Evolutionary conservation across 441 rosid species (phyloP), one percentile per base, ranked within the genome.

Genomic region (Croton setiger): DNA sequence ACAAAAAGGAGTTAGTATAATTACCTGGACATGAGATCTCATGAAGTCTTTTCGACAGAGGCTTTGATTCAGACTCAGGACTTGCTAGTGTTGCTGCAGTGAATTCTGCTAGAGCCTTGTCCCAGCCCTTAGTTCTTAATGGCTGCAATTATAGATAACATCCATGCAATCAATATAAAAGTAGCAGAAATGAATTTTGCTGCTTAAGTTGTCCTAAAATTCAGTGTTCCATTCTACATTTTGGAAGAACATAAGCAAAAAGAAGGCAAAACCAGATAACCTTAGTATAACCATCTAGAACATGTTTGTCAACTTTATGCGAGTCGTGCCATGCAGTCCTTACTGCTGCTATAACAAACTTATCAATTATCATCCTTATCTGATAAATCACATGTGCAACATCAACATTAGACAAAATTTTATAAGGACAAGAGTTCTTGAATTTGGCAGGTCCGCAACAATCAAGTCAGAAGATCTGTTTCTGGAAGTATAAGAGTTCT

Each of bases 201-300:
- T 20, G 59, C 63, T 47, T 39, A 39, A 54, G n/a, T 51, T 51
- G 49, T 57, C 36, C 15, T 69, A 66, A 36, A 48, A 49, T 63
- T 35, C 44, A 48, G 31, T 48, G 15, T 44, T 64, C 36, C 59
- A 21, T 20, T 47, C 44, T 49, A 37, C 36, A 31, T 33, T 57
- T 31, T 57, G 33, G 39, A 60, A 66, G 63, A 66, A 37, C 12
- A 53, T 33, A 13, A 39, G 53, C 68, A 61, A 31, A 57, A 67
- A 64, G 39, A n/a, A 53, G 57, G 63, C 11, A 27, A 71, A 51
- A 51, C 21, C 18, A 36, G 14, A 10, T 73, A 72, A 91, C 97
- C 97, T 88, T 93, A 15, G 93, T 91, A 69, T 91, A 93, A 64
- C 96, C 98, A 37, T 82, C 63, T 20, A 88, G 63, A 31, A 82